phyloP scores from a whole-genome alignment of 2,329 filamentous ascomycete genomes.

The Paradendryphiella salina region DNA sequence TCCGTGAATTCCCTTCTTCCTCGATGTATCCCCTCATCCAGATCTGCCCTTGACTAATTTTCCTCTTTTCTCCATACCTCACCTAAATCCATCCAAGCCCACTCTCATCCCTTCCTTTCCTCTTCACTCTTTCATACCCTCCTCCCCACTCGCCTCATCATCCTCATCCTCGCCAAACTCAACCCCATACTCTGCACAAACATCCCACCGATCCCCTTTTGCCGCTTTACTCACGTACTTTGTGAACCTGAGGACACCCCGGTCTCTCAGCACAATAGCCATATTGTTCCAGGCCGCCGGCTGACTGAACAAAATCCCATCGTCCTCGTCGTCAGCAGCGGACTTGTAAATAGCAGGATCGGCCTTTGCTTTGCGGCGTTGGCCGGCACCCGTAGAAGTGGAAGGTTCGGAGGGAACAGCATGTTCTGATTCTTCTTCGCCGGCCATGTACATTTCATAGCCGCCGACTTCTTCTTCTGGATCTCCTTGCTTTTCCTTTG shows the following conservation, averaged over 20 bases:
- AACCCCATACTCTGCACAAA: slow-evolving; percentile 78
- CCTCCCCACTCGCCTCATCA: slow-evolving; percentile 39
- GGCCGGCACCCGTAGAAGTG: slow-evolving; percentile 53
- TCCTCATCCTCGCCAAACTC: slow-evolving; percentile 57
- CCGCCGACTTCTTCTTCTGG: slow-evolving; percentile 67
- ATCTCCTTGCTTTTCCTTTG: slow-evolving; percentile 18
- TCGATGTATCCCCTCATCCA: too few relatives aligned
- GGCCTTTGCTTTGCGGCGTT: slow-evolving; percentile 50
- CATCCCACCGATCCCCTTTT: slow-evolving; percentile 88
- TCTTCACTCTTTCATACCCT: background rate
- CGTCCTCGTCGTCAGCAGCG: slow-evolving; percentile 68
- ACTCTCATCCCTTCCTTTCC: background rate
- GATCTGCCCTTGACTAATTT: too few relatives aligned
- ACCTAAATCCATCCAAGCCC: too few relatives aligned
- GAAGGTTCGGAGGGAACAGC: slow-evolving; percentile 40
- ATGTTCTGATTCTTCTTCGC: slow-evolving; percentile 62
- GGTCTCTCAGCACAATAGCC: slow-evolving; percentile 85
- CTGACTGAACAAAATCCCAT: slow-evolving; percentile 70
- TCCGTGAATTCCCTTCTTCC: too few relatives aligned
- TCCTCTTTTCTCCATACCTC: too few relatives aligned
- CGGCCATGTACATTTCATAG: slow-evolving; percentile 92
- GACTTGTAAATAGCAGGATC: slow-evolving; percentile 82
- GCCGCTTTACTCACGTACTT: slow-evolving; percentile 89
- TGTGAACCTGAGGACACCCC: slow-evolving; percentile 85
- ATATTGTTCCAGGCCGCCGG: slow-evolving; percentile 84